phyloP scores from a whole-genome alignment of 129 eudicot species.

The Helichrysum umbraculigerum region DNA sequence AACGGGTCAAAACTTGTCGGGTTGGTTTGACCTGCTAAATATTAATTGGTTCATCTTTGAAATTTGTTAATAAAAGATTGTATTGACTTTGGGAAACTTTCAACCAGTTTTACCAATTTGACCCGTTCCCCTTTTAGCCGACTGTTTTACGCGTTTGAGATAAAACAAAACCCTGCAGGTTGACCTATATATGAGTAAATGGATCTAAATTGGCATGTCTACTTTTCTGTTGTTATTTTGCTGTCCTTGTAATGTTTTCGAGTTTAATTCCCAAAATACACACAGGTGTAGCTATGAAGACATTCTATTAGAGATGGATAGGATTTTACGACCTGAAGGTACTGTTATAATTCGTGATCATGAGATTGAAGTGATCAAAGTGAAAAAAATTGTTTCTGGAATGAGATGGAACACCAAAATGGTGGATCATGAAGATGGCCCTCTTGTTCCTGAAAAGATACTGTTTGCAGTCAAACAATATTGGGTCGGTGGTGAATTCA shows the following conservation, averaged over 20 bases:
- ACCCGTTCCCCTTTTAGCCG: no score
- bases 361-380: conserved; percentile 48
- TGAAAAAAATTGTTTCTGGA: conserved; percentile 53
- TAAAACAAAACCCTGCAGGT: not conserved
- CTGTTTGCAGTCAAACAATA: conserved; percentile 60
- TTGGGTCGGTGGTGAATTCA: conserved; percentile 60
- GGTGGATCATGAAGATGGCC: conserved; percentile 68
- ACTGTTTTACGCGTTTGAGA: not conserved
- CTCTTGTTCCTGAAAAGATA: conserved; percentile 54
- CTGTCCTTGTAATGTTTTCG: not conserved
- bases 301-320: conserved; percentile 71
- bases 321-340: conserved; percentile 80
- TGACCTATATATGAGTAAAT: not conserved
- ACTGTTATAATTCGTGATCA: conserved; percentile 63
- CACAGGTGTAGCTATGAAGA: conserved; percentile 49
- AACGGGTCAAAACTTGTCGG: not conserved
- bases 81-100: not conserved
- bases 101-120: not conserved
- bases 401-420: conserved; percentile 68
- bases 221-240: not conserved
- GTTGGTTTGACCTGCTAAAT: not conserved
- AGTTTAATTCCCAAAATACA: not conserved
- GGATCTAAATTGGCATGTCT: not conserved
- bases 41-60: not conserved
- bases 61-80: not conserved